These are phyloP conservation scores for Licmophora abbreviata DNA, from an alignment of 108 stramenopile genomes.

Conservation along the genomic window DNA sequence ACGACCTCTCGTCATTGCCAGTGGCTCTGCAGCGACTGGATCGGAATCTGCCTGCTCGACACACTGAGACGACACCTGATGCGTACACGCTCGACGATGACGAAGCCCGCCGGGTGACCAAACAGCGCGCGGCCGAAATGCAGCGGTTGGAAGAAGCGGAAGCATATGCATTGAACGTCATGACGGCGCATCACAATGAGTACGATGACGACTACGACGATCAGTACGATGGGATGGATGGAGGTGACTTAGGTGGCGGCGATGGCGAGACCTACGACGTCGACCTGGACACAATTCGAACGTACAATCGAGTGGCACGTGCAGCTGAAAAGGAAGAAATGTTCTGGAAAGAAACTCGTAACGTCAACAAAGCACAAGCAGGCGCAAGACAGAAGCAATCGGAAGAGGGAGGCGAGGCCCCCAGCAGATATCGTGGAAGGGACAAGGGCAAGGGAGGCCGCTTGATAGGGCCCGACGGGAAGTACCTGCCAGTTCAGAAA, in stretches of 20 bases:
- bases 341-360: slow-evolving; percentile 50
- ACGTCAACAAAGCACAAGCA: neutral
- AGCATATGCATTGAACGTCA: slow-evolving; percentile 15
- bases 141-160: slow-evolving; percentile 47
- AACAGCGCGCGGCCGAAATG: slow-evolving; percentile 38
- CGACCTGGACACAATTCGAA: slow-evolving; percentile 57
- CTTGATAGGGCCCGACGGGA: slow-evolving; percentile 68
- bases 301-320: slow-evolving; percentile 54
- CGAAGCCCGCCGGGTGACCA: slow-evolving; percentile 43
- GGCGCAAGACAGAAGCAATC: slow-evolving; percentile 9
- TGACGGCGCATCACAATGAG: slow-evolving; percentile 28
- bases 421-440: slow-evolving; percentile 60
- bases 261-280: slow-evolving; percentile 46
- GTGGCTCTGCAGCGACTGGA: slow-evolving; percentile 27
- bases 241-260: slow-evolving; percentile 30
- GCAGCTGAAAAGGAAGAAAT: slow-evolving; percentile 53
- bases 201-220: slow-evolving; percentile 86
- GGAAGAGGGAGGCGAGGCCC: slow-evolving; percentile 14
- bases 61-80: slow-evolving; percentile 13
- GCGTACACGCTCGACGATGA: slow-evolving; percentile 38
- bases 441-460: slow-evolving; percentile 83
- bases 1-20: slow-evolving; percentile 23
- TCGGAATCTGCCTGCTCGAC: slow-evolving; percentile 25
- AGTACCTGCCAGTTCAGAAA: slow-evolving; percentile 7
- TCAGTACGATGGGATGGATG: slow-evolving; percentile 73